A percentile compares a stretch with the other conserved stretches of the same genome.
phyloP scores from a whole-genome alignment of 1,284 basidiomycete genomes.

The Rhodotorula sp. region DNA sequence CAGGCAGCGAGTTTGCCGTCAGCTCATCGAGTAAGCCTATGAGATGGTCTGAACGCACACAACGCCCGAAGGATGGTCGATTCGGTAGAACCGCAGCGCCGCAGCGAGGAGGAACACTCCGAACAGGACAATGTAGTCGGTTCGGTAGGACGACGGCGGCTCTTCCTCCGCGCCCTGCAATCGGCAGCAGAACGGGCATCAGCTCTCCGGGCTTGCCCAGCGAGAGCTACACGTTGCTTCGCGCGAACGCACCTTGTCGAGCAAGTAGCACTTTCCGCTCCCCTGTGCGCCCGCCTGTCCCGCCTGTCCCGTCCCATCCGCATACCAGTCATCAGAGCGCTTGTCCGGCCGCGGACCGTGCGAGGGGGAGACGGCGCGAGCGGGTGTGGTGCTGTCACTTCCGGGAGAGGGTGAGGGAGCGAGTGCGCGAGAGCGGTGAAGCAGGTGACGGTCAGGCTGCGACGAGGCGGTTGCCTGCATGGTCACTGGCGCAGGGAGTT shows the following conservation, averaged over 20 bases:
- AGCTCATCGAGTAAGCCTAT: background rate
- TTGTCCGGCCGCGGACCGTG: conserved; percentile 26
- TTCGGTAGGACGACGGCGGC: conserved; percentile 12
- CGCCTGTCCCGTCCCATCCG: background rate
- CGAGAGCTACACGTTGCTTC: background rate
- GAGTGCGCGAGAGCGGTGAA: conserved; percentile 18
- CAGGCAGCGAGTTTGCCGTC: too few species aligned
- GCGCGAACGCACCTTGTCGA: conserved; percentile 24
- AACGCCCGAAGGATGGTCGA: conserved; percentile 88
- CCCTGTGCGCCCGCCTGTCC: background rate
- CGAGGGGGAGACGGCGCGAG: background rate
- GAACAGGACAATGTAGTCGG: conserved; percentile 34
- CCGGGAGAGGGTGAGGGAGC: background rate
- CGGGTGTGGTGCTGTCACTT: background rate
- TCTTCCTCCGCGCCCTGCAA: conserved; percentile 24
- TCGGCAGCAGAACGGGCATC: background rate
- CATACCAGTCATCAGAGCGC: conserved; percentile 23
- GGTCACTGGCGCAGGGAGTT: conserved; percentile 3
- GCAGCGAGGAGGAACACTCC: conserved; percentile 38
- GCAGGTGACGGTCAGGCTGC: conserved; percentile 11
- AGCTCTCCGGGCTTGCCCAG: background rate
- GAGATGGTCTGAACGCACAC: conserved; percentile 61
- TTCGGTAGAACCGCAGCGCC: conserved; percentile 83
- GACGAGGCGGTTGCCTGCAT: conserved; percentile 16
- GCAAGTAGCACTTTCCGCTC: conserved; percentile 2